Evolutionary conservation across 1,284 basidiomycete genomes (phyloP), one percentile per base, ranked within the genome.

Genomic region (Sparassis latifolia): DNA sequence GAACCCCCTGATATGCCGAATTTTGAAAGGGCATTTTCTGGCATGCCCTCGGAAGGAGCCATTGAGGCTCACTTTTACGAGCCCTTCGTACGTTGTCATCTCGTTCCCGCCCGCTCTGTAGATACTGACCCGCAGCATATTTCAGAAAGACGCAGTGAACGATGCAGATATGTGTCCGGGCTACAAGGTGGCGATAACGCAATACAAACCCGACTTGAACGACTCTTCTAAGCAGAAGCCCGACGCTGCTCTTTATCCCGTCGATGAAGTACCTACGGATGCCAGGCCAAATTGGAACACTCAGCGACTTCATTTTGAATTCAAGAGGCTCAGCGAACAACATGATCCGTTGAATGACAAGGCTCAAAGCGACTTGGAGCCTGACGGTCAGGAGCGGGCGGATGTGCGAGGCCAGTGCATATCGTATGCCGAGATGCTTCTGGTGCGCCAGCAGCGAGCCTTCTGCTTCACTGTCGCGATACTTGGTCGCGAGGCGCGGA

Each of bases 401-500:
- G 31, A 37, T 10, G 39, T 12, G 9, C 44, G 43, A 3, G 53
- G 47, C 1, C 55, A 55, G 42, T 40, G 53, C 12, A 45, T 52
- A 2, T 49, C 48, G 1, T 54, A 55, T 32, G 39, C 48, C 29
- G 48, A 48, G 3, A 33, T 42, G 33, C 40, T 53, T 39, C 52
- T 54, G 43, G n/a, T 39, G 2, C 33, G 44, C 27, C 54, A 59
- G 38, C 48, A 48, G 27, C 43, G 47, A 20, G 20, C 20, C 20
- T 20, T 20, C 33, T 45, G 29, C n/a, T 37, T 38, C 20, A 20
- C 20, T 20, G 20, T 20, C 20, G 20, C 20, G 20, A 44, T 58
- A 45, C 33, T 57, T 20, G 51, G 53, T 28, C 10, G 44, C 10
- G 39, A 46, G 38, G 53, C 46, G 4, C 54, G 58, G 12, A 20